A percentile compares a stretch with the other conserved stretches of the same genome.
phyloP scores from a whole-genome alignment of 495 filamentous ascomycete genomes.

The Eremomyces bilateralis region DNA sequence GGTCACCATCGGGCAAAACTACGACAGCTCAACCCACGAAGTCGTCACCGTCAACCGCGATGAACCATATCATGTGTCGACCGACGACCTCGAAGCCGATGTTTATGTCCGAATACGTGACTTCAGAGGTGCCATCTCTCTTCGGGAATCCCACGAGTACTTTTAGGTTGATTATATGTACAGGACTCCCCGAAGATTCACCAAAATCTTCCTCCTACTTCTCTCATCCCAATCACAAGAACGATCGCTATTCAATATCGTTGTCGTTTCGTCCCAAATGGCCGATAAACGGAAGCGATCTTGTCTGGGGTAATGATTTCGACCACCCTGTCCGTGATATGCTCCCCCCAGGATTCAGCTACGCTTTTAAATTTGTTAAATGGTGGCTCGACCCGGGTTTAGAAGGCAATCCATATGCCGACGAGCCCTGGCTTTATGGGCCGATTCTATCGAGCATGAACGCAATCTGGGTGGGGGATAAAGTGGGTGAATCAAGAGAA shows the following conservation, averaged over 20 bases:
- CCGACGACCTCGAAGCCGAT: constrained; percentile 33
- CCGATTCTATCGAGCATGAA: constrained; percentile 55
- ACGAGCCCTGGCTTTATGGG: constrained; percentile 67
- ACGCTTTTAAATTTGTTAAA: constrained; percentile 61
- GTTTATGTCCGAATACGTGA: constrained; percentile 50
- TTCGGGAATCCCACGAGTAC: not conserved
- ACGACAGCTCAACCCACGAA: constrained; percentile 42
- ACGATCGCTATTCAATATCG: constrained; percentile 63
- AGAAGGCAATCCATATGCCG: constrained; percentile 71
- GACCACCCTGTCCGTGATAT: constrained; percentile 65
- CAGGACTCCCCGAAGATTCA: constrained; percentile 14
- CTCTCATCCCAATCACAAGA: constrained; percentile 36
- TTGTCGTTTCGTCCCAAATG: constrained; percentile 51
- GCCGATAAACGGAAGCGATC: constrained; percentile 42
- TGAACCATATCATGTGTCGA: constrained; percentile 32
- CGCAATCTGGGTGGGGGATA: constrained; percentile 37
- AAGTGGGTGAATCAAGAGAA: constrained; percentile 8
- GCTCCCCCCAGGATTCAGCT: constrained; percentile 67
- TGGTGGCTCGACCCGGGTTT: constrained; percentile 75
- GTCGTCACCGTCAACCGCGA: constrained; percentile 50
- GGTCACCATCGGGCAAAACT: constrained; percentile 53
- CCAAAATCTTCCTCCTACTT: constrained; percentile 47
- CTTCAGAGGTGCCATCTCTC: constrained; percentile 25
- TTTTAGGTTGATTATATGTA: constrained; percentile 3
- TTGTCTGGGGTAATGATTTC: constrained; percentile 87